Percentiles rank a stretch among this genome's conserved stretches.
phyloP scores from a whole-genome alignment of 2,329 filamentous ascomycete genomes.

The Mycocentrospora acerina region DNA sequence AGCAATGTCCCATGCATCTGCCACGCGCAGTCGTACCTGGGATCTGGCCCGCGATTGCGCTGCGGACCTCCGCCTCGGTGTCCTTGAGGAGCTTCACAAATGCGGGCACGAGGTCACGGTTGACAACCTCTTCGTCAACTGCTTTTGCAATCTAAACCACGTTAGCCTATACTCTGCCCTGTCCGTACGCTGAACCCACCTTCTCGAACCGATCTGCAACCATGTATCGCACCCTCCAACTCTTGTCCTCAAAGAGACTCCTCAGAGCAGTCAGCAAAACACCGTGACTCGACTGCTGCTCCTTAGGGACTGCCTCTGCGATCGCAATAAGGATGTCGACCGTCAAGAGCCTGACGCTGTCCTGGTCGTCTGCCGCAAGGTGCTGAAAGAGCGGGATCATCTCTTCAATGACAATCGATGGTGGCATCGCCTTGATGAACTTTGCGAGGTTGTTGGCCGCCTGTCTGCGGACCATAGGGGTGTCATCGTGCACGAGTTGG shows the following conservation, averaged over 20 bases:
- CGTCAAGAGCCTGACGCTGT: conserved; percentile 92
- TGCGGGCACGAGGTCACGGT: conserved; percentile 88
- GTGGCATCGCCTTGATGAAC: conserved; percentile 96
- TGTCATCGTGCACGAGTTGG: conserved; percentile 94
- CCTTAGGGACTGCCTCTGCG: conserved; percentile 95
- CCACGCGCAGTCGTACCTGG: conserved; percentile 58
- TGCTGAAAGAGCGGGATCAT: conserved; percentile 99
- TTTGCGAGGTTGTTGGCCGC: conserved; percentile 95
- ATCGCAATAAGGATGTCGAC: conserved; percentile 96
- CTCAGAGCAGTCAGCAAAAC: conserved; percentile 87
- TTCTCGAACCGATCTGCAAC: conserved; percentile 98
- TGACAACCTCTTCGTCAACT: conserved; percentile 94
- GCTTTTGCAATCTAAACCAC: conserved; percentile 84
- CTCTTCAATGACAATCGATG: conserved; percentile 89
- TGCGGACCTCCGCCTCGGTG: conserved; percentile 95
- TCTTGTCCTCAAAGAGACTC: conserved; percentile 97
- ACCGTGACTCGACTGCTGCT: conserved; percentile 95
- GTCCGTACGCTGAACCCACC: conserved; percentile 51
- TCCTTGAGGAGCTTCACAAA: conserved; percentile 98
- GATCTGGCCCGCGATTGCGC: conserved; percentile 95
- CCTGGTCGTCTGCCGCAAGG: conserved; percentile 93
- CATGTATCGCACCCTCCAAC: conserved; percentile 99
- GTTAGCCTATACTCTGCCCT: conserved; percentile 29
- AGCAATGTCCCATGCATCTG: conserved; percentile 19
- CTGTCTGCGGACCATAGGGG: conserved; percentile 97